A percentile compares a stretch with the other conserved stretches of the same genome.
Conservation (phyloP, 768 basidiomycete genomes). For the Amanita rubescens region DNA sequence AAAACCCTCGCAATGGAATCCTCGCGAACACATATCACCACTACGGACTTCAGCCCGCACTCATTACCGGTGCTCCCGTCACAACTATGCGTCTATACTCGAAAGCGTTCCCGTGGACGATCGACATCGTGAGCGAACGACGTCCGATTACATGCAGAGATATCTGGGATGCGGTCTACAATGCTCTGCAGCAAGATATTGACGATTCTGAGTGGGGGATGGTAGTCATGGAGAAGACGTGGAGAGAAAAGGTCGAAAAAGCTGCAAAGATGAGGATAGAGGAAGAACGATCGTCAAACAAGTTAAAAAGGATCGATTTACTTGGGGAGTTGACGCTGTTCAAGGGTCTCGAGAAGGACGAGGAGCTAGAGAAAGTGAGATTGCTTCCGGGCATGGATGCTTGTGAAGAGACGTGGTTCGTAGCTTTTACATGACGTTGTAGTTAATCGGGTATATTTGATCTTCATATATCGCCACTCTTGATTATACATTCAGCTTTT, state of each 20-base stretch:
- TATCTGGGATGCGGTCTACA: constrained; percentile 48
- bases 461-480: too few relatives aligned
- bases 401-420: constrained; percentile 51
- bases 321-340: constrained; percentile 53
- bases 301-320: constrained; percentile 54
- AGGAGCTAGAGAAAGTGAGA: constrained; percentile 45
- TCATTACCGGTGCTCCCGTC: constrained; percentile 22
- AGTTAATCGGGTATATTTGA: too few relatives aligned
- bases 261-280: constrained; percentile 44
- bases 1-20: constrained; percentile 34
- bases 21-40: constrained; percentile 34
- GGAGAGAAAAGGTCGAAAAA: constrained; percentile 37
- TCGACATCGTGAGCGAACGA: constrained; percentile 40
- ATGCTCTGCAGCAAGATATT: constrained; percentile 44
- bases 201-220: constrained; percentile 66
- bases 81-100: constrained; percentile 47
- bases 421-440: constrained; percentile 23
- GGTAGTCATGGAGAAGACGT: constrained; percentile 34
- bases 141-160: constrained; percentile 40
- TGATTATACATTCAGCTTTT: too few relatives aligned
- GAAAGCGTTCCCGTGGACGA: constrained; percentile 57
- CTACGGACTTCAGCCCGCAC: constrained; percentile 28
- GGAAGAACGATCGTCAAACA: constrained; percentile 19
- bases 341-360: constrained; percentile 54
- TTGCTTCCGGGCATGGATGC: constrained; percentile 36